phyloP scores from a whole-genome alignment of 2,329 filamentous ascomycete genomes.

The Colletotrichum viniferum region DNA sequence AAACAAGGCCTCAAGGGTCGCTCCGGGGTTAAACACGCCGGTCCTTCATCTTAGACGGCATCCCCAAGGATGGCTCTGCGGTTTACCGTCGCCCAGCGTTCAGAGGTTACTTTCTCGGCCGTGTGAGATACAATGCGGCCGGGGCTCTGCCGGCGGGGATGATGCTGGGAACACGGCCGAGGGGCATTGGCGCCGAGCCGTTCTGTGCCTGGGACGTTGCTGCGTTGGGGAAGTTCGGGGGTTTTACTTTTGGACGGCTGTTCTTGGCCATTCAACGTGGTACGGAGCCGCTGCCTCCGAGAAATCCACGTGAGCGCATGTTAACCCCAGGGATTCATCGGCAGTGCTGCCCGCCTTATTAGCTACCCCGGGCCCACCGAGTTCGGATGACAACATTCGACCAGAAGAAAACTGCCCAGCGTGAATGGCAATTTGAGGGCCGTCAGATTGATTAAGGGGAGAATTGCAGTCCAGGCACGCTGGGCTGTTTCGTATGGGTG shows the following conservation, averaged over 20 bases:
- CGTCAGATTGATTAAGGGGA: slow-evolving; percentile 11
- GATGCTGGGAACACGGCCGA: slow-evolving; percentile 9
- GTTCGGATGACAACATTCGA: slow-evolving; percentile 8
- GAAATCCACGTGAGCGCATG: neutral
- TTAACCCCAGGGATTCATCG: neutral
- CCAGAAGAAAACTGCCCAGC: neutral
- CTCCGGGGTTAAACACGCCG: neutral
- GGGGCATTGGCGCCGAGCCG: slow-evolving; percentile 14
- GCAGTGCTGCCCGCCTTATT: neutral
- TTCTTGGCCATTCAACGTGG: neutral
- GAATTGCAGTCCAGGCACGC: neutral
- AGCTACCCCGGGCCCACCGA: neutral
- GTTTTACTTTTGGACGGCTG: neutral
- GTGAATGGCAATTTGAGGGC: neutral
- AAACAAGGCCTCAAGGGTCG: neutral
- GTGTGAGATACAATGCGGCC: slow-evolving; percentile 7
- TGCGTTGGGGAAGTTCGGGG: neutral
- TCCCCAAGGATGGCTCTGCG: neutral
- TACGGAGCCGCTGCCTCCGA: slow-evolving; percentile 1
- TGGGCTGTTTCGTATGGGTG: neutral
- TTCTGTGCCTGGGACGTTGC: neutral
- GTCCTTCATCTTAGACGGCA: neutral
- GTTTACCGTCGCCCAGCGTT: neutral
- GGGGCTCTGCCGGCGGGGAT: slow-evolving; percentile 8
- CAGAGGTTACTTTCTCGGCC: slow-evolving; percentile 5